These are phyloP conservation scores for Trichoderma orchidacearum DNA, from an alignment of 495 filamentous ascomycete genomes.

Conservation along the genomic window DNA sequence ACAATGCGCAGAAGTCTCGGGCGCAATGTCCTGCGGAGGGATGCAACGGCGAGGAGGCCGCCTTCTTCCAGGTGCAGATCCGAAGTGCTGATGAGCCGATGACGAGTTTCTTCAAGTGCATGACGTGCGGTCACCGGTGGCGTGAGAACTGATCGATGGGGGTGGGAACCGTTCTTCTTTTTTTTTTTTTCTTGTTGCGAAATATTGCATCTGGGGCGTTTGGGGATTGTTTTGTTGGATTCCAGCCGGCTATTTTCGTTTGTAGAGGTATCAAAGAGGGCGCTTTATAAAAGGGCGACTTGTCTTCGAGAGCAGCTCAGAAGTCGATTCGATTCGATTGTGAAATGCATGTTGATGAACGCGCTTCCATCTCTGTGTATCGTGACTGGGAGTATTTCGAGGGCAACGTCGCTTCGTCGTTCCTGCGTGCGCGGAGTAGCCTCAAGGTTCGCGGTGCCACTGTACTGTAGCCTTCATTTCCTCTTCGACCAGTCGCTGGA, in stretches of 20 bases:
- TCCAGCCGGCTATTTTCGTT: neutral
- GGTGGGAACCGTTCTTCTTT: neutral
- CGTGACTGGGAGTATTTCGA: no score
- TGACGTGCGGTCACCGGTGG: constrained; percentile 8
- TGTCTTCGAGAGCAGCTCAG: no score
- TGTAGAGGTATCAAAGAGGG: neutral
- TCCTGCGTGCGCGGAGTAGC: neutral
- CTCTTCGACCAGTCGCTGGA: constrained; percentile 45
- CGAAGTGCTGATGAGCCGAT: constrained; percentile 96
- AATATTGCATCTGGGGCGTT: neutral
- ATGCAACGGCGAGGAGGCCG: constrained; percentile 69
- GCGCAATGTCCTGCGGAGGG: constrained; percentile 64
- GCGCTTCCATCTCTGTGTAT: no score
- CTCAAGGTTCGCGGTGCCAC: constrained; percentile 20
- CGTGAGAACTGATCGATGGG: constrained; percentile 2
- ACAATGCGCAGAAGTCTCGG: constrained; percentile 67
- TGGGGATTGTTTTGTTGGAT: neutral
- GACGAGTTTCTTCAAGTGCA: constrained; percentile 64
- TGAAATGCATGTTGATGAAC: no score
- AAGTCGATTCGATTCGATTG: no score
- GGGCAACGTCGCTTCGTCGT: neutral
- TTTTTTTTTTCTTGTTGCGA: neutral
- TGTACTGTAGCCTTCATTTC: constrained; percentile 36
- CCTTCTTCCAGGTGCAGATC: constrained; percentile 94
- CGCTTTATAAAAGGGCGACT: no score